A percentile compares a stretch with the other conserved stretches of the same genome.
phyloP scores from a whole-genome alignment of 1,139 yeast genomes.

The Protomyces gravidus region DNA sequence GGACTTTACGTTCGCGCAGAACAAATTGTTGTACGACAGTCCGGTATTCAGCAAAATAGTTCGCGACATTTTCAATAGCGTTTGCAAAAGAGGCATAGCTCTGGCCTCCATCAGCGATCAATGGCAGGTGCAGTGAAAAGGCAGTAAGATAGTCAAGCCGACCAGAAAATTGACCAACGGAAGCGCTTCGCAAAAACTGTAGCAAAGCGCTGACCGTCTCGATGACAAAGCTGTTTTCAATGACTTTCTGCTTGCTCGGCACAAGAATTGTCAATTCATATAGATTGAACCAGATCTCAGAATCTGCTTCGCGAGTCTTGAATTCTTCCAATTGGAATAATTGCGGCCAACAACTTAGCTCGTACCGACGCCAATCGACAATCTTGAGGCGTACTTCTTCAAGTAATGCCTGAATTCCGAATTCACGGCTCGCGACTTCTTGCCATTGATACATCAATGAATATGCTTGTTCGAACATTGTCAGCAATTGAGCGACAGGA shows the following conservation, averaged over 20 bases:
- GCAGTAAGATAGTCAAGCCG: constrained; percentile 55
- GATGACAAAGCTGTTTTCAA: constrained; percentile 41
- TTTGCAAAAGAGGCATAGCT: constrained; percentile 36
- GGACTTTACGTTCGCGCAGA: constrained; percentile 47
- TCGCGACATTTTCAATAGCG: constrained; percentile 59
- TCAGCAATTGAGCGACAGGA: constrained; percentile 73
- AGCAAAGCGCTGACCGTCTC: constrained; percentile 66
- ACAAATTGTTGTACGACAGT: constrained; percentile 50
- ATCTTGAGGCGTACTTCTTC: constrained; percentile 62
- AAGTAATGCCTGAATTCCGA: constrained; percentile 55
- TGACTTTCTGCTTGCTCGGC: constrained; percentile 35
- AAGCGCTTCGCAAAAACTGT: constrained; percentile 66
- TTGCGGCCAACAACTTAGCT: constrained; percentile 77
- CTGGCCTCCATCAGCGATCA: not conserved
- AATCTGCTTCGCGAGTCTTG: constrained; percentile 50
- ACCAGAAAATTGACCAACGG: constrained; percentile 56
- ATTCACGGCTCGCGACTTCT: constrained; percentile 77
- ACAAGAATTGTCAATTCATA: constrained; percentile 59
- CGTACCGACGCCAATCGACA: constrained; percentile 86
- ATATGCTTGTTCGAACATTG: constrained; percentile 81
- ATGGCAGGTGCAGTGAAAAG: constrained; percentile 27
- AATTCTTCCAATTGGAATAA: constrained; percentile 66
- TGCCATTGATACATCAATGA: constrained; percentile 88
- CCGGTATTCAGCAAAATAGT: constrained; percentile 63
- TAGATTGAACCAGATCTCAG: constrained; percentile 88